Evolutionary conservation across 805 yeast species (phyloP).

Genomic region (Suhomyces sp.): DNA sequence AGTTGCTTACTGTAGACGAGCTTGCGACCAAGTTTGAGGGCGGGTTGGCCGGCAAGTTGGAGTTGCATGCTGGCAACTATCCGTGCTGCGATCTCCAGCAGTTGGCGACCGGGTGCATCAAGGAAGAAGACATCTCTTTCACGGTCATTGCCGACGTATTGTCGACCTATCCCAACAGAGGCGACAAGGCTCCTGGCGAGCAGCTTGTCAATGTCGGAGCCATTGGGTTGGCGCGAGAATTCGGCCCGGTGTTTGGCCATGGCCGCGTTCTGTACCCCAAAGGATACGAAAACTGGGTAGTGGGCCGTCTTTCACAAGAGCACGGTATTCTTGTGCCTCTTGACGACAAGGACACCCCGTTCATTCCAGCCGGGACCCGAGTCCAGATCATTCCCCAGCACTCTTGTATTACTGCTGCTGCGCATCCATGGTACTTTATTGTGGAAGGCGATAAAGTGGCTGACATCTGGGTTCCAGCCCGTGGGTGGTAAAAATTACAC

Average conservation of each 20-base stretch:
- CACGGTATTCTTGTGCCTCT: slow-evolving; percentile 69
- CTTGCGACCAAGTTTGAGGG: slow-evolving; percentile 17
- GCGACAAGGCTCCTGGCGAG: slow-evolving; percentile 52
- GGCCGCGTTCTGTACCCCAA: slow-evolving; percentile 46
- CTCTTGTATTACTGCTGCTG: slow-evolving; percentile 66
- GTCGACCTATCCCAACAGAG: slow-evolving; percentile 55
- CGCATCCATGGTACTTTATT: slow-evolving; percentile 56
- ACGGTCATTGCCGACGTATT: slow-evolving; percentile 28
- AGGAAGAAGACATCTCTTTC: slow-evolving; percentile 14
- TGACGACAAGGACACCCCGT: slow-evolving; percentile 21
- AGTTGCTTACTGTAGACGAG: slow-evolving; percentile 20
- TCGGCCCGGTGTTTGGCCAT: slow-evolving; percentile 56
- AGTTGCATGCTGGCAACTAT: slow-evolving; percentile 81
- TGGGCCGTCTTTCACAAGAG: slow-evolving; percentile 72
- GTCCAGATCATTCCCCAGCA: slow-evolving; percentile 66
- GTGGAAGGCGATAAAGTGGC: slow-evolving; percentile 49
- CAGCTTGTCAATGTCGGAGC: slow-evolving; percentile 71
- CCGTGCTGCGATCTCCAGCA: slow-evolving; percentile 74
- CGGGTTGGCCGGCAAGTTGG: slow-evolving; percentile 43
- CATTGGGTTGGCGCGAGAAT: slow-evolving; percentile 63
- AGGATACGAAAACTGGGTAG: slow-evolving; percentile 54
- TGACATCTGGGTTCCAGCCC: slow-evolving; percentile 66
- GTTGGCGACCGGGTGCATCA: slow-evolving; percentile 57
- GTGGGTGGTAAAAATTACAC: too few species aligned
- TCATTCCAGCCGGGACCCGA: slow-evolving; percentile 54